Evolutionary conservation across 1,284 basidiomycete genomes (phyloP), one percentile per base, ranked within the genome.

Genomic region (Porphyrellus sp.): DNA sequence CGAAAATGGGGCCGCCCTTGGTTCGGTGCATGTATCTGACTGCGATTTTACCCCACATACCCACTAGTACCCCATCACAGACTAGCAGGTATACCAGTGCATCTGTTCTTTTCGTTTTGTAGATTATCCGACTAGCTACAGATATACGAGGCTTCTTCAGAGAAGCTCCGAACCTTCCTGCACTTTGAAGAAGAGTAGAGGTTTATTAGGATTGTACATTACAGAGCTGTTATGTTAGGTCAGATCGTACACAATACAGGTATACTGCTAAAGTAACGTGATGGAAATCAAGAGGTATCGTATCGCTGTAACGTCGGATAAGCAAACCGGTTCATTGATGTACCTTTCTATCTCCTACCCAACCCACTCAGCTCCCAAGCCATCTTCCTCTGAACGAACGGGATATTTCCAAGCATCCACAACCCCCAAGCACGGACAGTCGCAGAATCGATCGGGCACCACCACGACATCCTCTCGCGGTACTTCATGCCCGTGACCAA

Each of bases 91-190:
- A 64, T 63, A 61, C 61, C 53, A 52, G 44, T 49, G 39, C 50
- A 54, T 51, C 30, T 54, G 51, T 59, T 53, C 30, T 27, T 51
- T 46, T 66, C 53, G 63, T 40, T 68, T 58, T 64, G 65, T 68
- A 66, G 51, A 53, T 28, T 55, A 54, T 16, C 34, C 8, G 27
- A 37, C 21, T 38, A 21, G 43, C 31, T 18, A 56, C 28, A 31
- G 15, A 40, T 54, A 53, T 25, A 12, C 34, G 16, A 35, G 30
- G n/a, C 33, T 20, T n/a, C 12, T 30, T 21, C 25, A 5, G 2
- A 37, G 11, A 13, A 33, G 31, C 31, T 33, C 5, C 5, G 12
- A 15, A 15, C 6, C 31, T 33, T n/a, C n/a, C 6, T 15, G 11
- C 31, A 33, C 7, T 33, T 16, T 2, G 31, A 35, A 35, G 34